Conservation (phyloP, 2,329 filamentous ascomycete genomes). For the Phyllosticta citriasiana region DNA sequence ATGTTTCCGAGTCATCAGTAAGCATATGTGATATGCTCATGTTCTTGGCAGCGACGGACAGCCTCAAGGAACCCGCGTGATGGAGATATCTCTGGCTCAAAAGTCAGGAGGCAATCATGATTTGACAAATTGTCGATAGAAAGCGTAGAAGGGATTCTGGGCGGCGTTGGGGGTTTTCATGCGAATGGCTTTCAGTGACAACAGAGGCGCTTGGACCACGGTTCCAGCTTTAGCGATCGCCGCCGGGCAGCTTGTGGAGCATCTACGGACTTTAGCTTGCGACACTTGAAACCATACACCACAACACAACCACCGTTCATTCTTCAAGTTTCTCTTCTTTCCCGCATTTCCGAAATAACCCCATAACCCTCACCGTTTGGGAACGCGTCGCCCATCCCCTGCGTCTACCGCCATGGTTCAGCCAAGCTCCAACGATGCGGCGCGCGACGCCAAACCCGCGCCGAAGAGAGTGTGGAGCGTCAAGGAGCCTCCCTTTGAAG, state of each 20-base stretch:
- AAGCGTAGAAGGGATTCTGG: neutral
- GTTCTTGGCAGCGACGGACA: constrained; percentile 59
- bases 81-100: neutral
- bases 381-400: neutral
- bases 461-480: constrained; percentile 43
- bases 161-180: neutral
- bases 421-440: constrained; percentile 28
- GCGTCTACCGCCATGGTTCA: constrained; percentile 23
- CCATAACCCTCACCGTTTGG: neutral
- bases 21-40: neutral
- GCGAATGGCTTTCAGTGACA: neutral
- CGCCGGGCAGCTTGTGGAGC: constrained; percentile 8
- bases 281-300: constrained; percentile 1
- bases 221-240: neutral
- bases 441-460: constrained; percentile 43
- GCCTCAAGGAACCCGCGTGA: constrained; percentile 66
- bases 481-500: constrained; percentile 51
- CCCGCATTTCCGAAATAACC: neutral
- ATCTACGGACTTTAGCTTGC: constrained; percentile 9
- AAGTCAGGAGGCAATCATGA: too few species aligned
- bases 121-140: neutral
- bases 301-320: neutral
- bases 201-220: neutral
- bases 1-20: constrained; percentile 15
- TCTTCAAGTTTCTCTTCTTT: neutral